Conservation (phyloP, 2,329 filamentous ascomycete genomes). For the Ustulina deusta region DNA sequence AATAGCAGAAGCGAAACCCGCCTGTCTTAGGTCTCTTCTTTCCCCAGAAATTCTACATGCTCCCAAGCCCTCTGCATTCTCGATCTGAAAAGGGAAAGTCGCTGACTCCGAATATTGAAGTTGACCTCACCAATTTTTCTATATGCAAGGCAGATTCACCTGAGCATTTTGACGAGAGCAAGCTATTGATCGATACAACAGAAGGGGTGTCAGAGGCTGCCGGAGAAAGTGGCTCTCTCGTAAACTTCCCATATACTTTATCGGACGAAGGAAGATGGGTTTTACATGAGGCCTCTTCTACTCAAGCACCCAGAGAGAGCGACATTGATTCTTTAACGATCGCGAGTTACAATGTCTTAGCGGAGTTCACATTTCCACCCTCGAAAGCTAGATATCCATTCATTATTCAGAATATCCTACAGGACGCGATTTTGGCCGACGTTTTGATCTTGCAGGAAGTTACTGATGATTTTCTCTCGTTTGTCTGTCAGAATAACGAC, state of each 20-base stretch:
- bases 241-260: conserved; percentile 41
- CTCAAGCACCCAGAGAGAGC: conserved; percentile 8
- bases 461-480: conserved; percentile 71
- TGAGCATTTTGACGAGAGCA: conserved; percentile 36
- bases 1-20: not conserved
- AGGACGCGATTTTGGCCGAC: conserved; percentile 58
- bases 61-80: not conserved
- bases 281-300: conserved; percentile 16
- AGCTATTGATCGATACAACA: not conserved
- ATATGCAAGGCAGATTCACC: conserved; percentile 32
- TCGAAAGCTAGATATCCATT: conserved; percentile 57
- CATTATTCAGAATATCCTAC: conserved; percentile 59
- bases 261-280: conserved; percentile 43
- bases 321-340: conserved; percentile 49
- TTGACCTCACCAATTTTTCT: conserved; percentile 53
- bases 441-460: conserved; percentile 71
- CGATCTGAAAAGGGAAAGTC: not conserved
- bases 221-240: conserved; percentile 11
- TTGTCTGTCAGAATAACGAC: conserved; percentile 60
- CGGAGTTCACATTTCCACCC: conserved; percentile 63
- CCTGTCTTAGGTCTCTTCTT: not conserved
- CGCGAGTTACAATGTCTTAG: conserved; percentile 66
- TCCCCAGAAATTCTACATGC: not conserved
- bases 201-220: conserved; percentile 8
- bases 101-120: conserved; percentile 22